Evolutionary conservation across 441 rosid genomes (phyloP).

Genomic region (Gossypium trilobum): DNA sequence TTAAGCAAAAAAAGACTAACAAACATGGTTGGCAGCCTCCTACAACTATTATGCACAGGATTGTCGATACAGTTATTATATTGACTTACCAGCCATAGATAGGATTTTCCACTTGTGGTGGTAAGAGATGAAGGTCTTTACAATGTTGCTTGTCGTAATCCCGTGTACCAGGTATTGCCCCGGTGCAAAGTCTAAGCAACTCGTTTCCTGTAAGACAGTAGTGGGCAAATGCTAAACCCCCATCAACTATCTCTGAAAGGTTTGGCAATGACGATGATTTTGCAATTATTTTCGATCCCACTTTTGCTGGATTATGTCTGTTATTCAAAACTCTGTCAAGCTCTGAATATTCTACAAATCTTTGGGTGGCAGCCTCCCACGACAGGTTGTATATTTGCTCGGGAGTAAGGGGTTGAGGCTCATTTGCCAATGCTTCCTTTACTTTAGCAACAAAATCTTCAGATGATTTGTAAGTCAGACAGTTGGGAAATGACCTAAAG

Average conservation of each 20-base stretch:
- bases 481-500: constrained; percentile 88
- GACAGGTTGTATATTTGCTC: constrained; percentile 76
- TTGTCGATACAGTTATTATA: neutral
- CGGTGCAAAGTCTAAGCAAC: constrained; percentile 67
- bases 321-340: constrained; percentile 48
- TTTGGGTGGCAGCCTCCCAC: constrained; percentile 94
- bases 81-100: constrained; percentile 68
- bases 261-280: constrained; percentile 56
- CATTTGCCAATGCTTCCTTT: constrained; percentile 73
- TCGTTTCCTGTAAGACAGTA: constrained; percentile 79
- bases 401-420: constrained; percentile 71
- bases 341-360: constrained; percentile 76
- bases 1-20: constrained; percentile 14
- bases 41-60: constrained; percentile 5
- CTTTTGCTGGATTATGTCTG: constrained; percentile 15
- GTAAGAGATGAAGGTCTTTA: constrained; percentile 72
- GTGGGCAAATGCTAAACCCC: constrained; percentile 84
- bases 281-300: constrained; percentile 20
- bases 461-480: constrained; percentile 75
- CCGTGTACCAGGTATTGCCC: constrained; percentile 73
- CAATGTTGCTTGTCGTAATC: constrained; percentile 78
- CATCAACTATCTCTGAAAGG: constrained; percentile 53
- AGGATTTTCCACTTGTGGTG: constrained; percentile 77
- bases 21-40: constrained; percentile 3
- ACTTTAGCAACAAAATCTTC: constrained; percentile 78